These are phyloP conservation scores for Capsella rubella DNA, from an alignment of 441 rosid genomes.

Conservation along the genomic window DNA sequence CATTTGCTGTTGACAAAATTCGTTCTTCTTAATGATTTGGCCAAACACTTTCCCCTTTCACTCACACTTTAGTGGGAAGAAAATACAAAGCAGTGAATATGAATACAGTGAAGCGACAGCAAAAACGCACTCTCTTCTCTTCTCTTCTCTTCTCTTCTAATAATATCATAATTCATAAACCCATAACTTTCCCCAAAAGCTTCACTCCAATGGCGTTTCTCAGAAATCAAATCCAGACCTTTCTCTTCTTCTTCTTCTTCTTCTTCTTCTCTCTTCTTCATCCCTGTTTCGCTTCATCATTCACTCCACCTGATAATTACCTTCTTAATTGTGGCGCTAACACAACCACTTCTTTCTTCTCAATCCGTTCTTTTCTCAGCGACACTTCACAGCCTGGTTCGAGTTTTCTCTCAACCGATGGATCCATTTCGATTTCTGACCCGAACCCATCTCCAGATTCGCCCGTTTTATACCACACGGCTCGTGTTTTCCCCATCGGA, in stretches of 20 bases:
- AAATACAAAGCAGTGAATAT: neutral
- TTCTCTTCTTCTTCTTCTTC: slow-evolving; percentile 41
- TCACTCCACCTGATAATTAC: slow-evolving; percentile 73
- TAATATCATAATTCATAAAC: neutral
- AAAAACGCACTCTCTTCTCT: slow-evolving; percentile 39
- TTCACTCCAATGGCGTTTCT: slow-evolving; percentile 42
- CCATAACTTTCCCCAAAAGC: slow-evolving; percentile 17
- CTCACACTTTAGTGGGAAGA: slow-evolving; percentile 32
- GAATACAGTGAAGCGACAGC: slow-evolving; percentile 40
- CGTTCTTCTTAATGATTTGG: slow-evolving; percentile 28
- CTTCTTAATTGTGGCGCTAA: slow-evolving; percentile 78
- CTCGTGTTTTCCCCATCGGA: slow-evolving; percentile 59
- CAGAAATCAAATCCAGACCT: slow-evolving; percentile 40
- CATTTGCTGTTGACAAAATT: slow-evolving; percentile 38
- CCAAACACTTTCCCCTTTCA: slow-evolving; percentile 23
- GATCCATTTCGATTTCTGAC: slow-evolving; percentile 58
- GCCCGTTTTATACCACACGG: slow-evolving; percentile 58
- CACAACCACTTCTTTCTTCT: slow-evolving; percentile 53
- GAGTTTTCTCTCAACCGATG: slow-evolving; percentile 47
- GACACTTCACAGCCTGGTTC: slow-evolving; percentile 58
- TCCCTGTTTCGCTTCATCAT: slow-evolving; percentile 46
- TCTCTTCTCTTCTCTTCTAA: slow-evolving; percentile 2
- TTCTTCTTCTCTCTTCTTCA: slow-evolving; percentile 36
- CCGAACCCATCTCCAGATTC: slow-evolving; percentile 61
- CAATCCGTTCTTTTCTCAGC: slow-evolving; percentile 59